These are phyloP conservation scores for Kodamaea neixiangensis DNA, from an alignment of 805 yeast genomes.

Conservation along the genomic window DNA sequence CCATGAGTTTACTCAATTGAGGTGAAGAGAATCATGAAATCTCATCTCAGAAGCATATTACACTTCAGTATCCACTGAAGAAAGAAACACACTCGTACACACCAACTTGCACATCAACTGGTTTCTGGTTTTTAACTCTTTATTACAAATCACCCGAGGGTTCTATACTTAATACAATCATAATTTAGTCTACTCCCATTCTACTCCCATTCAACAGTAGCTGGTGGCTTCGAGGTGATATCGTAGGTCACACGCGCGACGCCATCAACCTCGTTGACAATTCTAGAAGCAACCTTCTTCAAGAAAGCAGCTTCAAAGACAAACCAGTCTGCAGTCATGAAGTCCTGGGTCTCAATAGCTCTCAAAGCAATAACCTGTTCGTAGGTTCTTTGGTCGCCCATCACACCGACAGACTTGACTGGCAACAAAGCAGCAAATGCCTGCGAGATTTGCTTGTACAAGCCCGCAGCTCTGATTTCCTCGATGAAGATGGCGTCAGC, in stretches of 20 bases:
- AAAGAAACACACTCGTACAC: no score
- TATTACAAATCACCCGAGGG: neutral
- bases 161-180: neutral
- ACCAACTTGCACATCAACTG: no score
- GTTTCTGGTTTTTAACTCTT: neutral
- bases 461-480: conserved; percentile 91
- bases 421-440: conserved; percentile 97
- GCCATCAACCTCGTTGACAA: conserved; percentile 97
- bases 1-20: no score
- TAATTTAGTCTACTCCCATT: conserved; percentile 6
- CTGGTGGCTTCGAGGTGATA: conserved; percentile 98
- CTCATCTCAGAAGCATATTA: no score
- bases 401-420: conserved; percentile 97
- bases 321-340: conserved; percentile 99
- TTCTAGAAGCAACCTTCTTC: conserved; percentile 91
- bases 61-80: no score
- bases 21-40: no score
- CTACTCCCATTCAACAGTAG: conserved; percentile 99
- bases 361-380: conserved; percentile 99
- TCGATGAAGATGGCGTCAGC: conserved; percentile 96
- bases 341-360: conserved; percentile 96
- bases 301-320: conserved; percentile 89
- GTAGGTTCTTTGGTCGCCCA: conserved; percentile 99
- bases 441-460: conserved; percentile 91
- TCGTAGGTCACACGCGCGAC: conserved; percentile 99